Evolutionary conservation across 345 rosid genomes (phyloP), one percentile per base, ranked within the genome.

Genomic region (Eucalyptus paniculata): DNA sequence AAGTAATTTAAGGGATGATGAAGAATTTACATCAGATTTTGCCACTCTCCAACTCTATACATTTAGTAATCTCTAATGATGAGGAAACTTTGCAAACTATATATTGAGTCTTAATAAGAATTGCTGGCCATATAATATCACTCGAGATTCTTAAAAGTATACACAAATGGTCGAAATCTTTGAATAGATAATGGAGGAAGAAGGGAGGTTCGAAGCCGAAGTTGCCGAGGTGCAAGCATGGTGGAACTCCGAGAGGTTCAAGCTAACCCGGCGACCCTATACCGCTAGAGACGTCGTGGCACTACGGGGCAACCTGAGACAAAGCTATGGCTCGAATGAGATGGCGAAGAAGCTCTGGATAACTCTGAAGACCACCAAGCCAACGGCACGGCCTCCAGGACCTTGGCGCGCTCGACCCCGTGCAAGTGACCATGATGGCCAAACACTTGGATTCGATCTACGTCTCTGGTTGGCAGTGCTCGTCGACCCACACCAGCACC

Each of bases 381-480:
- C 83, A 95, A 96, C 17, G 97, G 99, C 89, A 96, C 99, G 8
- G 95, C 99, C 42, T 97, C 99, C 28, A 95, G 99, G 86, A 98
- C 99, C 60, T 96, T 98, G 99, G 99, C 30, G 98, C 99, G 12
- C 96, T 96, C 50, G 99, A 97, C 92, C 98, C 99, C 12, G 99
- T 97, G 86, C 98, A 98, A 87, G 99, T 98, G 24, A 87, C 99
- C 91, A 97, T 98, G 99, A 98, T 97, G 99, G 99, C 97, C 89
- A 97, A 96, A 91, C 95, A 96, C 93, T 91, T 97, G 87, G 99
- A 97, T 94, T 91, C 95, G 28, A 96, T 97, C 56, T 97, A 97
- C 44, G 98, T 98, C 89, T 98, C 99, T 10, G 99, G 99, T 45
- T 98, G 99, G 99, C 99, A 98, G 89, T 98, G 99, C 93, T 98